Evolutionary conservation across 176 grass and related monocot genomes (phyloP).

Genomic region (Saccharum officinarum): DNA sequence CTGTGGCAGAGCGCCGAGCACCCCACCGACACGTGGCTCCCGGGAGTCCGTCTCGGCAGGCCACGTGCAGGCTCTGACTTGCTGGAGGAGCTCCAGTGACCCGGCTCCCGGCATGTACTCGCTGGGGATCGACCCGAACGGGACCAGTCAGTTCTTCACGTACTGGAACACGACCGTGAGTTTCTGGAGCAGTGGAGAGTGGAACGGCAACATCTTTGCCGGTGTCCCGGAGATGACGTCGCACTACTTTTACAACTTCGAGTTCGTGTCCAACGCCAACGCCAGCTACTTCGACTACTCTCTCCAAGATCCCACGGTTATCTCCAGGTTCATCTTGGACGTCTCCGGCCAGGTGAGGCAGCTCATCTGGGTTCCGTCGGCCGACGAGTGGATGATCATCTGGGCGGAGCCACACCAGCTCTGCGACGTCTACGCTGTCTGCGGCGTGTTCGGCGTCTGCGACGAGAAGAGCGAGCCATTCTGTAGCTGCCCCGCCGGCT

Average conservation of each 20-base stretch:
- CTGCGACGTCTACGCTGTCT: constrained; percentile 32
- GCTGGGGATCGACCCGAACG: constrained; percentile 33
- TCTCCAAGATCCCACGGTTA: constrained; percentile 17
- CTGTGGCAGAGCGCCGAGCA: constrained; percentile 62
- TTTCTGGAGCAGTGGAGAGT: constrained; percentile 51
- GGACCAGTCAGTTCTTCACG: constrained; percentile 34
- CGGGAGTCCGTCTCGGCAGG: constrained; percentile 35
- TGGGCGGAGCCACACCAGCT: constrained; percentile 29
- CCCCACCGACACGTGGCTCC: constrained; percentile 57
- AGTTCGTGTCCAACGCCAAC: constrained; percentile 35
- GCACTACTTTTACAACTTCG: constrained; percentile 35
- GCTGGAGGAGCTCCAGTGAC: constrained; percentile 46
- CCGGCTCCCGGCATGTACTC: constrained; percentile 47
- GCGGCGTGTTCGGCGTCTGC: constrained; percentile 45
- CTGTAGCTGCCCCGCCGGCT: constrained; percentile 47
- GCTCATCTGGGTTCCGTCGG: constrained; percentile 33
- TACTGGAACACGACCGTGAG: constrained; percentile 26
- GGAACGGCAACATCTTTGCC: constrained; percentile 32
- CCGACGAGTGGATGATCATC: constrained; percentile 30
- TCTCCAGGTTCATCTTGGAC: constrained; percentile 43
- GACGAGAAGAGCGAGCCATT: constrained; percentile 25
- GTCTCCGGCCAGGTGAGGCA: background rate
- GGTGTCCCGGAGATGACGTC: constrained; percentile 45
- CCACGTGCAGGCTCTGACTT: constrained; percentile 11
- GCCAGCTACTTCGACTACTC: constrained; percentile 56